These are phyloP conservation scores for Fonsecaea multimorphosa DNA, from an alignment of 2,329 filamentous ascomycete species.

Conservation along the genomic window DNA sequence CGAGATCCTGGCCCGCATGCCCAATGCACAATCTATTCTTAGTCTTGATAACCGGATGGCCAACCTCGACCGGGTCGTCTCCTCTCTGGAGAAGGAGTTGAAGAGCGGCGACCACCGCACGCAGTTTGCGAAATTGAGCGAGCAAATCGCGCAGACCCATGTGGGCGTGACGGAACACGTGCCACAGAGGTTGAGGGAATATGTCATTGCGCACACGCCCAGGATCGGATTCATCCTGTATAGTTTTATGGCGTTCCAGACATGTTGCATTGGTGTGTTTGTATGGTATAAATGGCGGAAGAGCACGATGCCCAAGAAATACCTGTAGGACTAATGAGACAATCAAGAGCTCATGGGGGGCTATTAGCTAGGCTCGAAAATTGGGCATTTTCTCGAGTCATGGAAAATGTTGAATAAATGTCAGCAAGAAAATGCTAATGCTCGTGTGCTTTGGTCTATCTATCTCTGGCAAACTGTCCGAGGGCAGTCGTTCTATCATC, in stretches of 20 bases:
- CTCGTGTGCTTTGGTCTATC: conserved; percentile 14
- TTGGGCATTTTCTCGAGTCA: neutral
- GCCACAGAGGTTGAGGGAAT: conserved; percentile 45
- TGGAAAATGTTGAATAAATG: neutral
- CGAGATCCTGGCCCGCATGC: conserved; percentile 53
- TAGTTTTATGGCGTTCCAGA: conserved; percentile 75
- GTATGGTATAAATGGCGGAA: conserved; percentile 80
- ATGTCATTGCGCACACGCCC: conserved; percentile 48
- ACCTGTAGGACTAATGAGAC: conserved; percentile 62
- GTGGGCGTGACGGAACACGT: conserved; percentile 58
- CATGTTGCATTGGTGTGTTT: conserved; percentile 72
- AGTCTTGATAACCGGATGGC: conserved; percentile 57
- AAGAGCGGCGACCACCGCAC: conserved; percentile 57
- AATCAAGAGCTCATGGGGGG: neutral
- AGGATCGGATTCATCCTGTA: conserved; percentile 69
- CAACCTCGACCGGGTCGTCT: conserved; percentile 59
- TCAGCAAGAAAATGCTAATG: conserved; percentile 2
- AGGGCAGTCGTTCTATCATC: neutral
- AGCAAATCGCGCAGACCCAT: conserved; percentile 61
- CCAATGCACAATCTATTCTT: conserved; percentile 47
- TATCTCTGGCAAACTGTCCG: neutral
- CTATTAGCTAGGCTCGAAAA: neutral
- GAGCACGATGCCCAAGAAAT: conserved; percentile 85
- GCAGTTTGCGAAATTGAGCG: conserved; percentile 60
- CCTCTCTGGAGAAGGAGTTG: conserved; percentile 60